A percentile compares a stretch with the other conserved stretches of the same genome.
These are phyloP conservation scores for Cryphonectria carpinicola DNA, from an alignment of 2,329 filamentous ascomycete genomes.

Conservation along the genomic window DNA sequence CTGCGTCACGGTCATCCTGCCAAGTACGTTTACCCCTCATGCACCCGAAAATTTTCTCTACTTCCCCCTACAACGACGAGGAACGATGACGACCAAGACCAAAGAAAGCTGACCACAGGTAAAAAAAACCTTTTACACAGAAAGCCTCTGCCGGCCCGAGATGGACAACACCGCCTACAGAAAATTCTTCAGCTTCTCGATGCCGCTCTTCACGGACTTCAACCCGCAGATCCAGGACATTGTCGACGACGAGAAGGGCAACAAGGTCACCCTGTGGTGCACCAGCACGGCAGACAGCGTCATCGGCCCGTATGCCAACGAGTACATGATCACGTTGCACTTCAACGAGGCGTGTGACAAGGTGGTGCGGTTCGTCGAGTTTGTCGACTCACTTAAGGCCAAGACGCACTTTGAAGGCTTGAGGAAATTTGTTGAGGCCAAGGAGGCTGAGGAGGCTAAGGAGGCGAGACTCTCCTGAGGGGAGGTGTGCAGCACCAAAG, in stretches of 20 bases:
- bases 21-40: slow-evolving; percentile 1
- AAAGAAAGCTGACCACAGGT: background rate
- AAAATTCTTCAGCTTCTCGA: slow-evolving; percentile 6
- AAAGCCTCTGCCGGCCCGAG: slow-evolving; percentile 3
- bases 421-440: background rate
- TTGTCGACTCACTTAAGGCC: slow-evolving; percentile 10
- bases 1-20: slow-evolving; percentile 11
- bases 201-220: slow-evolving; percentile 19
- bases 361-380: slow-evolving; percentile 17
- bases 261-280: slow-evolving; percentile 32
- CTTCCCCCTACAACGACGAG: background rate
- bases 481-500: background rate
- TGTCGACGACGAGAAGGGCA: slow-evolving; percentile 30
- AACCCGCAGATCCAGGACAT: slow-evolving; percentile 12
- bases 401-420: slow-evolving; percentile 12
- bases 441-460: slow-evolving; percentile 7
- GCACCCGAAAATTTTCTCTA: no score
- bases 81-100: background rate
- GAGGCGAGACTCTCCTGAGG: background rate
- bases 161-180: slow-evolving; percentile 14
- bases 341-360: slow-evolving; percentile 32
- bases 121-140: background rate
- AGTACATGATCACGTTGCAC: slow-evolving; percentile 33
- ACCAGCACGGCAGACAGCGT: slow-evolving; percentile 29
- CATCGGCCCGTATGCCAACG: slow-evolving; percentile 31